Evolutionary conservation across 257 asterid genomes (phyloP).

Genomic region (Echium plantagineum): DNA sequence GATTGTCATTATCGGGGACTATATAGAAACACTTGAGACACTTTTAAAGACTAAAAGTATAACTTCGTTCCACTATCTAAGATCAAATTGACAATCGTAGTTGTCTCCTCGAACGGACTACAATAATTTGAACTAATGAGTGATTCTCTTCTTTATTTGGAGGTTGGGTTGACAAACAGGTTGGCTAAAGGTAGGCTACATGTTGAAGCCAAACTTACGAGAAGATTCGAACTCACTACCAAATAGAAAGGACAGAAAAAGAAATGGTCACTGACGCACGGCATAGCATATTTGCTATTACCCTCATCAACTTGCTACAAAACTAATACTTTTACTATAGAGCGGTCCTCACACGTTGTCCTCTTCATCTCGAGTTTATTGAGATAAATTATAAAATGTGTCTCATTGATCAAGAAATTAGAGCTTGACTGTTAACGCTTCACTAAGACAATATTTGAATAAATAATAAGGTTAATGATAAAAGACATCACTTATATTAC

Average conservation of each 20-base stretch:
- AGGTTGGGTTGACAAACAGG: neutral
- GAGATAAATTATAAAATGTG: no score
- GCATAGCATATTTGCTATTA: conserved; percentile 24
- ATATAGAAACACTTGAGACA: no score
- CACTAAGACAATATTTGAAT: no score
- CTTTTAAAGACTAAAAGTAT: no score
- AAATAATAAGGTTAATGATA: no score
- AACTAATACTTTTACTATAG: conserved; percentile 3
- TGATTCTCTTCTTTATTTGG: neutral
- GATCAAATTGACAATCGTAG: no score
- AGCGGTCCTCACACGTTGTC: conserved; percentile 44
- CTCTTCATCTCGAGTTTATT: neutral
- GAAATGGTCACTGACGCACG: conserved; percentile 38
- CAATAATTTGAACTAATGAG: neutral
- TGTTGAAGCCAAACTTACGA: conserved; percentile 25
- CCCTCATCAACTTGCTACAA: conserved; percentile 51
- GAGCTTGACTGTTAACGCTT: no score
- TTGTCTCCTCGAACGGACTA: no score
- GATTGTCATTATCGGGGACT: no score
- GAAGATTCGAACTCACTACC: conserved; percentile 42
- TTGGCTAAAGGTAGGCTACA: conserved; percentile 21
- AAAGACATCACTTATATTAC: no score
- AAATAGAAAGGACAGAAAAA: conserved; percentile 42
- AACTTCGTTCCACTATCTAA: no score
- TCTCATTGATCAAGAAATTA: no score